Percentiles rank a stretch among this genome's conserved stretches.
Conservation (phyloP, 2,329 filamentous ascomycete genomes). For the Sclerotinia spermophila region DNA sequence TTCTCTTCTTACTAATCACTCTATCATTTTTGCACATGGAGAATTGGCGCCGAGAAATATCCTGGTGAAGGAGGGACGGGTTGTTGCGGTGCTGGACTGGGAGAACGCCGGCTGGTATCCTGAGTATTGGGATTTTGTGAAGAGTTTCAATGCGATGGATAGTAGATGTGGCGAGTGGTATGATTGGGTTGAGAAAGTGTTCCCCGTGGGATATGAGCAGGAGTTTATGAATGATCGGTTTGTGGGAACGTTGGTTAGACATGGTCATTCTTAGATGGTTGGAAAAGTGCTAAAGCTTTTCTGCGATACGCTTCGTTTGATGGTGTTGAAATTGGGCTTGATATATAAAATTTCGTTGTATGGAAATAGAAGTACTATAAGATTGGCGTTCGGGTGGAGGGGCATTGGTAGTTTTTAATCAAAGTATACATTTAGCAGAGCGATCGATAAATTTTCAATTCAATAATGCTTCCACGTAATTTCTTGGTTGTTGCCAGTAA, state of each 20-base stretch:
- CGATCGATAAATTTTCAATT: neutral
- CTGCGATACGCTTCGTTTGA: no score
- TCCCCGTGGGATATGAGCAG: slow-evolving; percentile 13
- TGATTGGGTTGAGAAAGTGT: slow-evolving; percentile 14
- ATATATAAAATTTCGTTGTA: neutral
- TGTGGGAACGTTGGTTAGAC: slow-evolving; percentile 14
- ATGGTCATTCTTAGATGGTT: slow-evolving; percentile 4
- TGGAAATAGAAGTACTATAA: neutral
- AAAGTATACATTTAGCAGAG: neutral
- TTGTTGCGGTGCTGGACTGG: slow-evolving; percentile 17
- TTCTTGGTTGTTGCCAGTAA: neutral
- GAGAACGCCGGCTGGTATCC: slow-evolving; percentile 21
- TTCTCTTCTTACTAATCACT: slow-evolving; percentile 7
- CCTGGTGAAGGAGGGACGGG: slow-evolving; percentile 4
- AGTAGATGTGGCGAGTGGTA: slow-evolving; percentile 12
- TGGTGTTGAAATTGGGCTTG: neutral
- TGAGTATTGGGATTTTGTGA: slow-evolving; percentile 20
- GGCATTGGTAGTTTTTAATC: neutral
- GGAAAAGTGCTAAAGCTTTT: neutral
- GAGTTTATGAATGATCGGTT: slow-evolving; percentile 20
- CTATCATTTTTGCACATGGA: slow-evolving; percentile 15
- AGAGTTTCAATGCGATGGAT: slow-evolving; percentile 15
- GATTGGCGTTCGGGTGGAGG: neutral
- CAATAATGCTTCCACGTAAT: neutral
- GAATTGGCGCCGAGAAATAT: slow-evolving; percentile 20